These are phyloP conservation scores for Paradendryphiella salina DNA, from an alignment of 2,329 filamentous ascomycete genomes.

Conservation along the genomic window DNA sequence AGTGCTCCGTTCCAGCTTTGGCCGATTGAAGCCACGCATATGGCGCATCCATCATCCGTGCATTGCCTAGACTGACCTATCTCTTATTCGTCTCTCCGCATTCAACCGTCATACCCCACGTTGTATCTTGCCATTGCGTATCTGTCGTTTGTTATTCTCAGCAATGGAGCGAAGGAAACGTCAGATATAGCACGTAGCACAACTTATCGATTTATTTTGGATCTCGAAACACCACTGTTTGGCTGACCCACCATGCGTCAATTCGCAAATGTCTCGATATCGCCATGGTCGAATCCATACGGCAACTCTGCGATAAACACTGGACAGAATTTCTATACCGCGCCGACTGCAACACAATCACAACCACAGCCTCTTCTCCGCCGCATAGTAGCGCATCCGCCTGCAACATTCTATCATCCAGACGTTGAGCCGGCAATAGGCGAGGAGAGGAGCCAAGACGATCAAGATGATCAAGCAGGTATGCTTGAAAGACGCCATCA, in stretches of 20 bases:
- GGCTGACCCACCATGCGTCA: slow-evolving; percentile 37
- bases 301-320: slow-evolving; percentile 18
- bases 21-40: slow-evolving; percentile 38
- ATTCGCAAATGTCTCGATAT: slow-evolving; percentile 39
- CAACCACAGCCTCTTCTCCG: slow-evolving; percentile 27
- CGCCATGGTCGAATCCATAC: slow-evolving; percentile 43
- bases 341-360: slow-evolving; percentile 13
- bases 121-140: slow-evolving; percentile 42
- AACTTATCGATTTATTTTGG: slow-evolving; percentile 28
- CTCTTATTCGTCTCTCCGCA: slow-evolving; percentile 44
- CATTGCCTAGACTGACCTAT: slow-evolving; percentile 30
- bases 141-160: slow-evolving; percentile 32
- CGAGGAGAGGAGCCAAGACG: slow-evolving; percentile 16
- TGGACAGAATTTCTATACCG: slow-evolving; percentile 23
- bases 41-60: slow-evolving; percentile 31
- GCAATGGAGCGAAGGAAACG: slow-evolving; percentile 37
- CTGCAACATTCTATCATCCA: slow-evolving; percentile 32
- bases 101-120: slow-evolving; percentile 40
- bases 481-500: slow-evolving; percentile 11
- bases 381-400: slow-evolving; percentile 30
- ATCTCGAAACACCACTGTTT: slow-evolving; percentile 20
- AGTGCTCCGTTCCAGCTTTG: slow-evolving; percentile 26
- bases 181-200: slow-evolving; percentile 41
- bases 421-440: slow-evolving; percentile 28
- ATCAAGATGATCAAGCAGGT: slow-evolving; percentile 21